phyloP scores from a whole-genome alignment of 345 rosid species.

The Orychophragmus violaceus region DNA sequence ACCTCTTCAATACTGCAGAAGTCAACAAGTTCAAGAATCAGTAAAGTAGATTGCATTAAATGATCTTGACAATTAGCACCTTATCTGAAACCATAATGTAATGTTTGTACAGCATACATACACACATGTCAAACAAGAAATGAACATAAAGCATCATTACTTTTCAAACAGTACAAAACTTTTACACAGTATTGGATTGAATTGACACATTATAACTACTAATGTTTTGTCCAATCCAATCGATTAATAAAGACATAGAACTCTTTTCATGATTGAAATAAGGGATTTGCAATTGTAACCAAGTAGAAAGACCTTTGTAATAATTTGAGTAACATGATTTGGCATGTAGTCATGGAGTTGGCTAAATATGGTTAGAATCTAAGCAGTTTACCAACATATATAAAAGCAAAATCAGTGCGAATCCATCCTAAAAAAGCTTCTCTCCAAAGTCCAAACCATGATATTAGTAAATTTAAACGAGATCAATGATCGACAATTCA shows the following conservation, averaged over 20 bases:
- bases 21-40: slow-evolving; percentile 24
- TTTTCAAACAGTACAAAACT: background rate
- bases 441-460: background rate
- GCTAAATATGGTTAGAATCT: background rate
- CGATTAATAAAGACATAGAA: no score
- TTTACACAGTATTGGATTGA: no score
- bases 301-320: no score
- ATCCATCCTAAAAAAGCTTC: background rate
- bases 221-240: no score
- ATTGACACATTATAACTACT: no score
- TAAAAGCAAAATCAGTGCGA: background rate
- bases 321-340: no score
- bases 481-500: background rate
- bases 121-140: slow-evolving; percentile 12
- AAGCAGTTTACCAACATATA: background rate
- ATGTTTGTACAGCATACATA: background rate
- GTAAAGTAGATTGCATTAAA: background rate
- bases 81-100: background rate
- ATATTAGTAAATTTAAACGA: background rate
- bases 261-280: no score
- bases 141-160: background rate
- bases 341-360: background rate
- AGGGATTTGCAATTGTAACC: no score
- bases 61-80: background rate
- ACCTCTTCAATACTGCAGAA: slow-evolving; percentile 79